A percentile compares a stretch with the other conserved stretches of the same genome.
Evolutionary conservation across 257 asterid genomes (phyloP).

Genomic region (Ballota nigra): DNA sequence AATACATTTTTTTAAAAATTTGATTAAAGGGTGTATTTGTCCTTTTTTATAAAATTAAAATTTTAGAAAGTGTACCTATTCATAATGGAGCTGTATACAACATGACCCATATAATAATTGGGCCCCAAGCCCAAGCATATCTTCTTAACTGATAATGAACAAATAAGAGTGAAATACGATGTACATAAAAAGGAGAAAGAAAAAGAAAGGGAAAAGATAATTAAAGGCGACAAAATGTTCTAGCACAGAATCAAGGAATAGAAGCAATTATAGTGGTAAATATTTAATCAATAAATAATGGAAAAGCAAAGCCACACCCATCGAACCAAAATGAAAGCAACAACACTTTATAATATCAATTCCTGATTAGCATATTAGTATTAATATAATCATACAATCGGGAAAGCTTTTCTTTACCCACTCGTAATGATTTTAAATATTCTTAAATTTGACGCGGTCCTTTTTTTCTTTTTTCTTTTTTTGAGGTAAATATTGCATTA

Average conservation of each 20-base stretch:
- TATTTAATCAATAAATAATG: slow-evolving; percentile 14
- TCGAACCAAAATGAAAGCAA: slow-evolving; percentile 46
- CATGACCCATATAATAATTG: too few species aligned
- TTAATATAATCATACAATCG: slow-evolving; percentile 20
- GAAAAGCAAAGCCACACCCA: slow-evolving; percentile 38
- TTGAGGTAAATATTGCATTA: too few species aligned
- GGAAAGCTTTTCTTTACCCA: slow-evolving; percentile 18
- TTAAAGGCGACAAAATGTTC: slow-evolving; percentile 2
- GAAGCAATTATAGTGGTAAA: slow-evolving; percentile 29
- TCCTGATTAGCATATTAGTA: slow-evolving; percentile 13
- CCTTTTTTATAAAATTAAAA: too few species aligned
- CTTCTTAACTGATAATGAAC: too few species aligned
- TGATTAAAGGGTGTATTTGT: too few species aligned
- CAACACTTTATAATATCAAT: slow-evolving; percentile 38
- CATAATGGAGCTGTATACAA: too few species aligned
- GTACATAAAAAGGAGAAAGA: too few species aligned
- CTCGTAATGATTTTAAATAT: neutral
- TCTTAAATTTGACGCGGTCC: neutral
- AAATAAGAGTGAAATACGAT: too few species aligned
- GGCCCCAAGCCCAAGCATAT: too few species aligned
- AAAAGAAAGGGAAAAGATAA: neutral
- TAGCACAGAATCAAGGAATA: slow-evolving; percentile 28
- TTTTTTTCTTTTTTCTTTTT: too few species aligned
- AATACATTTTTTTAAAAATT: too few species aligned
- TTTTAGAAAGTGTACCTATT: too few species aligned